phyloP scores from a whole-genome alignment of 495 filamentous ascomycete genomes.

The Podospora conica region DNA sequence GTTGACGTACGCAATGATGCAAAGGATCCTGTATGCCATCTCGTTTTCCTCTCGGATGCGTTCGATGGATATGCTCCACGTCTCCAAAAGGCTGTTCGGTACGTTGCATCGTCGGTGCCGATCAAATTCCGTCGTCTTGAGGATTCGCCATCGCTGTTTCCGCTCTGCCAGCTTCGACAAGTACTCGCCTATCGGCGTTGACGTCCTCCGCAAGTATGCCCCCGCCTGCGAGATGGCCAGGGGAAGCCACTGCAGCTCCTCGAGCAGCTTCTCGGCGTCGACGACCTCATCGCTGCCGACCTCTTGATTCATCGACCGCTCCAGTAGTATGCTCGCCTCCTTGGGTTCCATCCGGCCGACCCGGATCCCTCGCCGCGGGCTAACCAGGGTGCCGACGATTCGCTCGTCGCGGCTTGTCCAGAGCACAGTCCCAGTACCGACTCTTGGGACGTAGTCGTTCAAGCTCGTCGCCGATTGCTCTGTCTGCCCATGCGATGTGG shows the following conservation, averaged over 20 bases:
- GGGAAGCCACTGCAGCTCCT: conserved; percentile 22
- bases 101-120: conserved; percentile 13
- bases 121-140: conserved; percentile 14
- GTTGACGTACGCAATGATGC: conserved; percentile 18
- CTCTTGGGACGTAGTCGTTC: conserved; percentile 13
- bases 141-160: conserved; percentile 10
- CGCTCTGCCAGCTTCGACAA: conserved; percentile 9
- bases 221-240: conserved; percentile 27
- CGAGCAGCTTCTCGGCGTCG: conserved; percentile 16
- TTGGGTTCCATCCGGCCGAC: conserved; percentile 13
- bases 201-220: conserved; percentile 24
- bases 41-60: conserved; percentile 18
- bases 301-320: not conserved
- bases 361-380: conserved; percentile 8
- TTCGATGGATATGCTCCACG: conserved; percentile 22
- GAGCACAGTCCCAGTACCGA: conserved; percentile 20
- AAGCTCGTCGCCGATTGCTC: not conserved
- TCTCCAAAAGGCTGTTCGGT: conserved; percentile 23
- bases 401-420: conserved; percentile 28
- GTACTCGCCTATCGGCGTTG: conserved; percentile 16
- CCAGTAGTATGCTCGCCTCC: conserved; percentile 14
- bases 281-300: conserved; percentile 6
- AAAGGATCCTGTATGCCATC: conserved; percentile 17
- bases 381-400: conserved; percentile 15
- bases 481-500: not conserved